Evolutionary conservation across 257 asterid genomes (phyloP), one percentile per base, ranked within the genome.

Genomic region (Phtheirospermum japonicum): DNA sequence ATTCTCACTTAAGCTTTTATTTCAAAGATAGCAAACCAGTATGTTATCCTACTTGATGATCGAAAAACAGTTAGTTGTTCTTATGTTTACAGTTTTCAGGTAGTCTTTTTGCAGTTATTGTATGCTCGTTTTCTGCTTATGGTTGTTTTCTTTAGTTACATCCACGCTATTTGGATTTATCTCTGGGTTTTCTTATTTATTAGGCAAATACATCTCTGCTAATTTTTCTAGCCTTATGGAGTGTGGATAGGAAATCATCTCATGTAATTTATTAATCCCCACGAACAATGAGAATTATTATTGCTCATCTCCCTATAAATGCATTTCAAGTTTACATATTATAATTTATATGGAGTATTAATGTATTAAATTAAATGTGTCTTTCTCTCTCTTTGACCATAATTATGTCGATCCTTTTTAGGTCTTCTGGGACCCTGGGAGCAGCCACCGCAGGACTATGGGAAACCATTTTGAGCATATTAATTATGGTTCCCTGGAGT

Each of bases 391-490:
- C 37, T 28, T 56, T 60, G 28, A 56, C 7, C 63, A 19, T 34
- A n/a, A 51, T 63, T 36, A 17, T 37, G 42, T 71, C 64, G 14
- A 19, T 50, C 16, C 73, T 30, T 46, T 82, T 73, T 49, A 83
- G 95, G 95, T 74, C 77, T 78, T 42, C 60, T 84, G 75, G 72
- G 87, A 74, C 61, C 65, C 39, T 82, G 89, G 92, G 92, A 84
- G 82, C 90, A 78, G 80, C 88, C 89, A 30, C n/a, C 79, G 0
- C 88, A 78, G 60, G 88, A 87, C 48, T 84, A 75, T 4, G 81
- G 83, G 71, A 87, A 79, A 59, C 90, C 88, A 51, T 84, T 82
- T 75, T 80, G 81, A 84, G 13, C 37, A n/a, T 7, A 7, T 32
- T 61, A 33, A 49, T 56, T 30, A 30, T 63, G 28, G 49, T 62